Evolutionary conservation across 2,329 filamentous ascomycete genomes (phyloP).

Genomic region (Epichloe uncinata): DNA sequence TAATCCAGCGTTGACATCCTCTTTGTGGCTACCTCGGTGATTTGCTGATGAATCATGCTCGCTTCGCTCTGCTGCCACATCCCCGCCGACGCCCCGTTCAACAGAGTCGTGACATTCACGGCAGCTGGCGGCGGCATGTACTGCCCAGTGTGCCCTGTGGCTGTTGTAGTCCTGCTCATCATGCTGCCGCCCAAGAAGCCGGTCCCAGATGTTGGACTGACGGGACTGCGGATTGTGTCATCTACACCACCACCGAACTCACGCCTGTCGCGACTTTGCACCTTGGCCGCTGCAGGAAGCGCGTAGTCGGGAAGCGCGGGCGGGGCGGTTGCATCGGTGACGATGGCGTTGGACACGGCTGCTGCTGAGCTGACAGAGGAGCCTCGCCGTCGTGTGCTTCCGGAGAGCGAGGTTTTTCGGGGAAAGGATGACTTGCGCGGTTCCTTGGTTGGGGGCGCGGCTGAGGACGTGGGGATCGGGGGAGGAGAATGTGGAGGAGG

Average conservation of each 20-base stretch:
- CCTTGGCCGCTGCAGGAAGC: conserved; percentile 34
- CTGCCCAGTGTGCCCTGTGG: conserved; percentile 4
- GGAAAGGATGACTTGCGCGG: conserved; percentile 36
- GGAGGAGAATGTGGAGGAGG: conserved; percentile 5
- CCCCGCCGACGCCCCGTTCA: conserved; percentile 5
- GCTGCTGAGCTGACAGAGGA: conserved; percentile 19
- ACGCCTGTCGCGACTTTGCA: conserved; percentile 16
- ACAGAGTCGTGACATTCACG: conserved; percentile 1
- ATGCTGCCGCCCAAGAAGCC: conserved; percentile 1
- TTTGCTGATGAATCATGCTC: conserved; percentile 41
- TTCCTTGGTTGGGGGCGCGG: conserved; percentile 21
- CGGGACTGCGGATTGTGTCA: conserved; percentile 7
- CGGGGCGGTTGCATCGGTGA: conserved; percentile 33
- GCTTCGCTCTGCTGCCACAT: conserved; percentile 31
- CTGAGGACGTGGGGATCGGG: conserved; percentile 7
- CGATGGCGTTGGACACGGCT: conserved; percentile 24
- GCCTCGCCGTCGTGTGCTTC: conserved; percentile 28
- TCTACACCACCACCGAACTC: conserved; percentile 3
- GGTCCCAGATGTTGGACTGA: conserved; percentile 9
- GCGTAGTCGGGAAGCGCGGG: conserved; percentile 42
- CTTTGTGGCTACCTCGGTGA: conserved; percentile 81
- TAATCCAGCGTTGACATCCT: conserved; percentile 91
- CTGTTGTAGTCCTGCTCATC: conserved; percentile 6
- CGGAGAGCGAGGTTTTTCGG: conserved; percentile 40
- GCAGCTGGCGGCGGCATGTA: conserved; percentile 11